Conservation (phyloP, 441 rosid genomes). For the Gossypium gossypioides region DNA sequence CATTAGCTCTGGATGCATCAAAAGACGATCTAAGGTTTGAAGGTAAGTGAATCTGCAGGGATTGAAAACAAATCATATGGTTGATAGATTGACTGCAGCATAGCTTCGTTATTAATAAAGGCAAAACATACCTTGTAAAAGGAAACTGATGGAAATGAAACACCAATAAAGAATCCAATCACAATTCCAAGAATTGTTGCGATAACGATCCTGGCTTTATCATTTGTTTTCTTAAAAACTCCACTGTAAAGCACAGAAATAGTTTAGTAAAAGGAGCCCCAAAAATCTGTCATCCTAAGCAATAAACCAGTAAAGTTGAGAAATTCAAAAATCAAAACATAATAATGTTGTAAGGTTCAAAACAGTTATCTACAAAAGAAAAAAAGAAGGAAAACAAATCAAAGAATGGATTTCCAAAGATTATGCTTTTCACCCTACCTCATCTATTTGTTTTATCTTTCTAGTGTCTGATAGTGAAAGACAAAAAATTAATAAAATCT, state of each 20-base stretch:
- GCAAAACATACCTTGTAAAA: slow-evolving; percentile 42
- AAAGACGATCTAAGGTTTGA: slow-evolving; percentile 41
- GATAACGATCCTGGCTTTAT: slow-evolving; percentile 38
- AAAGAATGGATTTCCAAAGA: not conserved
- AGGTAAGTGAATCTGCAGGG: slow-evolving; percentile 51
- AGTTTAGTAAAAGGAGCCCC: not conserved
- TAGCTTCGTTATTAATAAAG: not conserved
- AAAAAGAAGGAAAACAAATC: not conserved
- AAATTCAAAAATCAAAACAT: not conserved
- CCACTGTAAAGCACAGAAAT: slow-evolving; percentile 43
- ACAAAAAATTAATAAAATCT: not conserved
- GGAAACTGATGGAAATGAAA: slow-evolving; percentile 55
- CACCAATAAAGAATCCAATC: slow-evolving; percentile 66
- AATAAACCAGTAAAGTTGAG: not conserved
- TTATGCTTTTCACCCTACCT: not conserved
- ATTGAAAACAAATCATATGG: slow-evolving; percentile 12
- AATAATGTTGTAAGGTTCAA: not conserved
- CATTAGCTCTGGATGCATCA: slow-evolving; percentile 32
- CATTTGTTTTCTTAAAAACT: slow-evolving; percentile 47
- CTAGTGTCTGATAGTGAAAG: not conserved
- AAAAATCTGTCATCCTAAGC: not conserved
- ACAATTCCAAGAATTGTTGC: slow-evolving; percentile 52
- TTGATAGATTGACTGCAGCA: not conserved
- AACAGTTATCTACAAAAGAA: not conserved
- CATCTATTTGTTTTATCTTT: not conserved